A percentile compares a stretch with the other conserved stretches of the same genome.
These are phyloP conservation scores for Lentinus polychrous DNA, from an alignment of 1,284 basidiomycete genomes.

Conservation along the genomic window DNA sequence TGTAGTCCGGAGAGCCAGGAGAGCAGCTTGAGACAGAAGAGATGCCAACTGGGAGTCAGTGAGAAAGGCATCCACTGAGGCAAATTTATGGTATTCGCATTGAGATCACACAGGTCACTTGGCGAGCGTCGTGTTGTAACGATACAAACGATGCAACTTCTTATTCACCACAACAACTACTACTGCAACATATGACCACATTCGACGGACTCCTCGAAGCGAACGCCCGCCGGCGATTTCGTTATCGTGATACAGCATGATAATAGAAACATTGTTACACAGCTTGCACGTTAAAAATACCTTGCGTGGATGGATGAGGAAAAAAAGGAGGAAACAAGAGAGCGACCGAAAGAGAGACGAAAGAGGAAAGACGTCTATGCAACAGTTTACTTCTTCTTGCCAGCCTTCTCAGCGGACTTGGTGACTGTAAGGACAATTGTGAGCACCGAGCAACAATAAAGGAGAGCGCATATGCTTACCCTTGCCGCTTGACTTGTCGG, in stretches of 20 bases:
- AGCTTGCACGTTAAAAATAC: constrained; percentile 38
- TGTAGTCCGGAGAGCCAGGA: background rate
- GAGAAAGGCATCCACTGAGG: constrained; percentile 20
- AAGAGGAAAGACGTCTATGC: constrained; percentile 49
- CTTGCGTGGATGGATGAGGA: constrained; percentile 30
- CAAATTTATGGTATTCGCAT: background rate
- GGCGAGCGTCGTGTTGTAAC: constrained; percentile 7
- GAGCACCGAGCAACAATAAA: constrained; percentile 5
- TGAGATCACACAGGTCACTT: background rate
- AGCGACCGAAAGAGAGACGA: constrained; percentile 40
- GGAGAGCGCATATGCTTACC: constrained; percentile 37
- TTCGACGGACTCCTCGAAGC: constrained; percentile 19
- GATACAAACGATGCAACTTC: constrained; percentile 30
- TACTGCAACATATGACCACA: constrained; percentile 25
- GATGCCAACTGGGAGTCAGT: constrained; percentile 13
- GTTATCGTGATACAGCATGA: constrained; percentile 32
- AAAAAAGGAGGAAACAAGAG: constrained; percentile 37
- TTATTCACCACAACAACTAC: constrained; percentile 27
- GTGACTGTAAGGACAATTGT: constrained; percentile 51
- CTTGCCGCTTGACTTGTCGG: constrained; percentile 82
- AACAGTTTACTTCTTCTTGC: constrained; percentile 87
- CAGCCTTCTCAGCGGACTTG: constrained; percentile 93
- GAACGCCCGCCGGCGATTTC: constrained; percentile 21
- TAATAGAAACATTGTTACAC: constrained; percentile 33
- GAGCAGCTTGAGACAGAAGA: background rate